These are phyloP conservation scores for Epichloe glyceriae DNA, from an alignment of 2,329 filamentous ascomycete genomes.

Conservation along the genomic window DNA sequence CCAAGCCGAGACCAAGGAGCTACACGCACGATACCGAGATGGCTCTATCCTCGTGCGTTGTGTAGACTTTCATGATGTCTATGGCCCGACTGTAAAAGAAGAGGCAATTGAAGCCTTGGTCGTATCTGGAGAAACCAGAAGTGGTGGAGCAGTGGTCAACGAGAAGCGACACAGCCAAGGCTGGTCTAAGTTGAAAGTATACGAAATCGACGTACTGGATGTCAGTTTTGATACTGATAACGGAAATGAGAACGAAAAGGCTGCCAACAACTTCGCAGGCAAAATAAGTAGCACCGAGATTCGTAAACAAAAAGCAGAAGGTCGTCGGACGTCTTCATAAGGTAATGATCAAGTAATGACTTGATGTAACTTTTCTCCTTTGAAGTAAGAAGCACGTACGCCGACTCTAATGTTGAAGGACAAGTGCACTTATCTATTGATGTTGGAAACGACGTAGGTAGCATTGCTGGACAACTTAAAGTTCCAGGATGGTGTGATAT, in stretches of 20 bases:
- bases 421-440: too few relatives aligned
- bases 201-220: conserved; percentile 82
- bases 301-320: conserved; percentile 27
- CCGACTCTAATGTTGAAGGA: too few relatives aligned
- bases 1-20: conserved; percentile 11
- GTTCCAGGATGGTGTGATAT: too few relatives aligned
- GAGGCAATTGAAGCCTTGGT: conserved; percentile 67
- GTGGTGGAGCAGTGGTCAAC: conserved; percentile 77
- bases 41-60: conserved; percentile 57
- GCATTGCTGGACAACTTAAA: too few relatives aligned
- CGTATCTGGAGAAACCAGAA: conserved; percentile 76
- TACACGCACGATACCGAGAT: conserved; percentile 40
- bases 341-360: too few relatives aligned
- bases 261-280: conserved; percentile 51
- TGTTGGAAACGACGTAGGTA: too few relatives aligned
- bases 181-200: conserved; percentile 65
- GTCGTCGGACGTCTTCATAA: background rate
- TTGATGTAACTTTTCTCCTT: too few relatives aligned
- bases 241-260: conserved; percentile 22
- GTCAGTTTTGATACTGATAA: conserved; percentile 31
- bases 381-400: too few relatives aligned
- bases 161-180: conserved; percentile 62
- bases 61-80: conserved; percentile 76
- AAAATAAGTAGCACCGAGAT: conserved; percentile 94
- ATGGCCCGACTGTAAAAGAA: conserved; percentile 80